Conservation (phyloP, 225 moss, liverwort and hornwort species). For the Physcomitrium patens region DNA sequence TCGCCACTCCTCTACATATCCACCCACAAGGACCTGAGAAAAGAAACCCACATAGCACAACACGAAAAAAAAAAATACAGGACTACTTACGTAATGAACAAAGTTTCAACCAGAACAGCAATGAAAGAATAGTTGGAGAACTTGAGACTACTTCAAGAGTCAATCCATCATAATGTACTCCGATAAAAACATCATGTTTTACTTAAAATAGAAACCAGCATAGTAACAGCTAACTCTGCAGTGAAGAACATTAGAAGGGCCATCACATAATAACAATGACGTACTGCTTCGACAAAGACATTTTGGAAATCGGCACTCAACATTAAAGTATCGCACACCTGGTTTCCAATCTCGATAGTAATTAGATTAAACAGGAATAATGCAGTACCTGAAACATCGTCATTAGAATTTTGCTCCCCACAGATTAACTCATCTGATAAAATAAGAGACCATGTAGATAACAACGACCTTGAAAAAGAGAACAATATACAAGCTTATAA, state of each 20-base stretch:
- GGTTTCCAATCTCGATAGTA: constrained; percentile 21
- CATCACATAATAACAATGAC: background rate
- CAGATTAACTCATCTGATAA: background rate
- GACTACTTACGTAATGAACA: background rate
- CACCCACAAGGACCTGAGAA: background rate
- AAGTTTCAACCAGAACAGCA: background rate
- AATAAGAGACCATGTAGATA: background rate
- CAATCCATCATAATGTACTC: background rate
- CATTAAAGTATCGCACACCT: constrained; percentile 24
- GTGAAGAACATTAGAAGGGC: background rate
- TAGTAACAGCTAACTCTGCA: background rate
- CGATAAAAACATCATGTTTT: background rate
- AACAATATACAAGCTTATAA: background rate
- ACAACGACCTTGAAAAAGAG: background rate
- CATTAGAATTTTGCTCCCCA: constrained; percentile 15
- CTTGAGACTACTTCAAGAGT: background rate
- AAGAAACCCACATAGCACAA: background rate
- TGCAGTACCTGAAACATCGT: constrained; percentile 31
- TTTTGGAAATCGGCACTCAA: background rate
- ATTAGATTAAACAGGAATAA: constrained; percentile 20
- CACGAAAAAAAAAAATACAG: background rate
- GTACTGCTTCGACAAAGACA: background rate
- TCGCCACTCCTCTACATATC: background rate
- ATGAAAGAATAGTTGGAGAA: background rate
- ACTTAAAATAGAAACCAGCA: background rate